phyloP scores from a whole-genome alignment of 1,284 basidiomycete species.

The Ganoderma multipileum region DNA sequence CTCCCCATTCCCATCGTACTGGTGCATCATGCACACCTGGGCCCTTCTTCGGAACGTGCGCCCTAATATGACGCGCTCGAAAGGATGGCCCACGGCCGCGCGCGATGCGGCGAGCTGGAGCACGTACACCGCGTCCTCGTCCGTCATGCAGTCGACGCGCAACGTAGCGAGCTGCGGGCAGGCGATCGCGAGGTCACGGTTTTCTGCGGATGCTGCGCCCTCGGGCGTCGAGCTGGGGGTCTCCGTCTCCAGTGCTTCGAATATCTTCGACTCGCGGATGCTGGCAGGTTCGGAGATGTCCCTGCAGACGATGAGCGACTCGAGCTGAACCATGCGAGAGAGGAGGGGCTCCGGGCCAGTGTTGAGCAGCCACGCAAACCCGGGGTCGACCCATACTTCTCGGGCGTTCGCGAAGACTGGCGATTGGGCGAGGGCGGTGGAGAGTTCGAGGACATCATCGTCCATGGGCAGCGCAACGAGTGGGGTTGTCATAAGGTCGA shows the following conservation, averaged over 20 bases:
- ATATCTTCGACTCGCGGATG: background rate
- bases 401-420: background rate
- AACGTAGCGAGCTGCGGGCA: slow-evolving; percentile 1
- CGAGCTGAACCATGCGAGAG: background rate
- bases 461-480: background rate
- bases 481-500: background rate
- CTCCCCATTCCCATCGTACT: background rate
- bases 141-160: slow-evolving; percentile 4
- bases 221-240: background rate
- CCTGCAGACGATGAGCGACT: slow-evolving; percentile 3
- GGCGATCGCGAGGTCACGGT: background rate
- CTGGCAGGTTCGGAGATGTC: background rate
- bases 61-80: background rate
- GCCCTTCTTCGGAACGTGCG: background rate
- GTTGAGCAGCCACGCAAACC: background rate
- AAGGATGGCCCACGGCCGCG: background rate
- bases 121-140: slow-evolving; percentile 2
- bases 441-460: background rate
- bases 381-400: background rate
- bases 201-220: background rate
- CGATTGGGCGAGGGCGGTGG: slow-evolving; percentile 1
- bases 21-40: background rate
- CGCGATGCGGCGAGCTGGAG: slow-evolving; percentile 2
- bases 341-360: background rate
- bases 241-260: background rate